These are phyloP conservation scores for Gloeostereum incarnatum DNA, from an alignment of 768 basidiomycete genomes.

Conservation along the genomic window DNA sequence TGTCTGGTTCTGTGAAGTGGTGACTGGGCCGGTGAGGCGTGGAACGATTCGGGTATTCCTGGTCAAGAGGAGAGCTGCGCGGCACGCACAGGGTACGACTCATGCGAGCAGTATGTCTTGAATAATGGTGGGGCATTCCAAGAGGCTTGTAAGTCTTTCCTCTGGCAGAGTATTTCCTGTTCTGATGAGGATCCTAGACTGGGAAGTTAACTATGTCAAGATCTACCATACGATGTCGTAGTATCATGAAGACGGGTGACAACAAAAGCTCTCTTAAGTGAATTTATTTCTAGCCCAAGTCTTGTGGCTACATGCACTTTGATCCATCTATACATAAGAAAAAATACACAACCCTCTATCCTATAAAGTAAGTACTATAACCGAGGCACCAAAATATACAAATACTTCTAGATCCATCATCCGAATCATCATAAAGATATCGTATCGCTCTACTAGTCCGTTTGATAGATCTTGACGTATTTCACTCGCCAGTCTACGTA, in stretches of 20 bases:
- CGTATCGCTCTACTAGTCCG: no score
- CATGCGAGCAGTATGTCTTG: conserved; percentile 71
- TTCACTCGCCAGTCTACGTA: conserved; percentile 72
- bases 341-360: no score
- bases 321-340: no score
- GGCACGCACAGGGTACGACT: conserved; percentile 69
- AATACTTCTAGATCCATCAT: no score
- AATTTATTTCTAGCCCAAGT: no score
- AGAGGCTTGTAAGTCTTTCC: conserved; percentile 62
- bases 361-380: no score
- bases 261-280: no score
- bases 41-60: conserved; percentile 62
- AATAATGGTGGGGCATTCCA: conserved; percentile 60
- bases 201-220: conserved; percentile 73
- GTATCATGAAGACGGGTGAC: conserved; percentile 1
- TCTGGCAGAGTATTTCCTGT: conserved; percentile 2
- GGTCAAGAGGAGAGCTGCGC: conserved; percentile 87
- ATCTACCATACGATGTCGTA: conserved; percentile 61
- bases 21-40: conserved; percentile 84
- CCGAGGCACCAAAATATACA: no score
- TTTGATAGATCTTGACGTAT: conserved; percentile 67
- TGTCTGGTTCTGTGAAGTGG: conserved; percentile 37
- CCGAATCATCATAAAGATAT: no score
- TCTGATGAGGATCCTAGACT: conserved; percentile 36
- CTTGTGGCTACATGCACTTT: no score